Base-by-base conservation (phyloP, 1,284 basidiomycete genomes). In the Mycocalia duriaeana region DNA sequence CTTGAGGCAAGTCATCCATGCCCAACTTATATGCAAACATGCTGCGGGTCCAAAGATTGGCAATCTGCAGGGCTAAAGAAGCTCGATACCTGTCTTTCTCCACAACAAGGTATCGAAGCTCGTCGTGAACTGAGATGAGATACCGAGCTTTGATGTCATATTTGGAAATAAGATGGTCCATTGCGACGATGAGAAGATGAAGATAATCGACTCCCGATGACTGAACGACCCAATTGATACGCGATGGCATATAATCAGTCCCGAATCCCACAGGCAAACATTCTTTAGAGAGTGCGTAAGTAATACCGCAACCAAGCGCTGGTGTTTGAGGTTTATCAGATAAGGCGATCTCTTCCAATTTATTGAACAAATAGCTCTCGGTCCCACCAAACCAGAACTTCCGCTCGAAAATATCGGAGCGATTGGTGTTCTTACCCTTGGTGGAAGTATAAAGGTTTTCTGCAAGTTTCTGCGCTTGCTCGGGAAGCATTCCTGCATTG, bases 221-320 rank as follows among this genome's bases (percentile, higher is more conserved):
- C 64, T 99, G 96, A 5, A 99, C 96, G 42, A 96, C 96, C 96
- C 96, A 99, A 63, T 99, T 99, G 71, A 99, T 95, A 22, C 95
- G 82, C 11, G 92, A 95, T 0, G 96, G 90, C 79, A 99, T 89
- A 67, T 91, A 99, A 56, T 95, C 91, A 1, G 85, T 71, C 16
- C 89, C 89, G 50, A 89, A 86, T 48, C 75, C 77, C 35, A 79
- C 78, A 2, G 89, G 87, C 1, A 99, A 79, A 63, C 91, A 89
- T 52, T 89, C 85, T 67, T 91, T 95, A 14, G 89, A 89, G 18
- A 99, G 73, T 0, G 94, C 95, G 45, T 89, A 81, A 0, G 95
- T 99, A 38, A 99, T 85, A 8, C 94, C 94, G 60, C 95, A 99
- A 3, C 88, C 92, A 2, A 99, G 77, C 0, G 94, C 93, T 0